A percentile compares a stretch with the other conserved stretches of the same genome.
phyloP scores from a whole-genome alignment of 2,329 filamentous ascomycete species.

The Aphanoascus verrucosus region DNA sequence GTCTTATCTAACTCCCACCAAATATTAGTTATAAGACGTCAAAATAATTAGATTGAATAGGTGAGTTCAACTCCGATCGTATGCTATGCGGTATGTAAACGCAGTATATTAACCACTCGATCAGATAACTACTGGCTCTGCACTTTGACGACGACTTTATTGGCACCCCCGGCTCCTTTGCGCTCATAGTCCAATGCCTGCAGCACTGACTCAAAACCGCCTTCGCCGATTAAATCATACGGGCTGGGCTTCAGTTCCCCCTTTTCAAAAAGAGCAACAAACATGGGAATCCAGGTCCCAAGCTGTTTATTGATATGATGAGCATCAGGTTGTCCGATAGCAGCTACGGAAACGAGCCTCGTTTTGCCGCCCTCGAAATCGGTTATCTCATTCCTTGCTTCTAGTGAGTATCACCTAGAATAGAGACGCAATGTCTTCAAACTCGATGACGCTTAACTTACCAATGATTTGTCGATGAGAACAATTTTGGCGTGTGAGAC shows the following conservation, averaged over 20 bases:
- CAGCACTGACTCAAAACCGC: slow-evolving; percentile 19
- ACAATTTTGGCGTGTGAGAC: slow-evolving; percentile 18
- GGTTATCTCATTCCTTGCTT: slow-evolving; percentile 14
- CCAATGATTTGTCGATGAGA: slow-evolving; percentile 19
- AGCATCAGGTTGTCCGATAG: slow-evolving; percentile 18
- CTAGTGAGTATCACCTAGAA: background rate
- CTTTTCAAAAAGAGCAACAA: slow-evolving; percentile 18
- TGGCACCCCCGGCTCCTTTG: slow-evolving; percentile 17
- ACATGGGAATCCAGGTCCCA: slow-evolving; percentile 18
- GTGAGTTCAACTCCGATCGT: too few species aligned
- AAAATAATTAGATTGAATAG: too few species aligned
- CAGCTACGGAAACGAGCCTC: slow-evolving; percentile 12
- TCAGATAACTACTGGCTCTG: slow-evolving; percentile 15
- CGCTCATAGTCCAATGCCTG: slow-evolving; percentile 19
- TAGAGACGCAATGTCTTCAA: background rate
- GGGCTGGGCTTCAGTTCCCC: slow-evolving; percentile 16
- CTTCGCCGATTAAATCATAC: slow-evolving; percentile 20
- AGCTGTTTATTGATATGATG: slow-evolving; percentile 17
- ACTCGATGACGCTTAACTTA: background rate
- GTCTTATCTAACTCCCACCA: too few species aligned
- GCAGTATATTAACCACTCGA: background rate
- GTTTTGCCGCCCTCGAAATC: slow-evolving; percentile 21
- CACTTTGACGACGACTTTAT: slow-evolving; percentile 21
- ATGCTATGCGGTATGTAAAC: too few species aligned
- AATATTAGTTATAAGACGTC: background rate